Conservation (phyloP, 805 yeast genomes). For the Ogataea trehalophila region DNA sequence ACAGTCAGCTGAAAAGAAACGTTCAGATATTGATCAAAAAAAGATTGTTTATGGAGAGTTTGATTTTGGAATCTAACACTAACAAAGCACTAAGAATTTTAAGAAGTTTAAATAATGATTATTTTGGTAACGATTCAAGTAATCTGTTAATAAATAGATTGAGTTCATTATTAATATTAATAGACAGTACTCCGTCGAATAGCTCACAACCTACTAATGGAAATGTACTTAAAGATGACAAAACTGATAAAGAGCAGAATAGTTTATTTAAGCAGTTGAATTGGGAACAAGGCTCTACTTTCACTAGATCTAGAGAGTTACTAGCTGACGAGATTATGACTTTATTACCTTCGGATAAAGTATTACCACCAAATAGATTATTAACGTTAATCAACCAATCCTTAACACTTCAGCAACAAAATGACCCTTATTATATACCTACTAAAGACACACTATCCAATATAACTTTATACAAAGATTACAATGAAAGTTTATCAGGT, state of each 20-base stretch:
- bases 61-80: conserved; percentile 30
- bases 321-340: conserved; percentile 40
- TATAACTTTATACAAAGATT: conserved; percentile 14
- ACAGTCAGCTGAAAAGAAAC: conserved; percentile 9
- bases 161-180: conserved; percentile 19
- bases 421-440: conserved; percentile 19
- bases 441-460: conserved; percentile 15
- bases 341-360: conserved; percentile 42
- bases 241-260: neutral
- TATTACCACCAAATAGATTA: conserved; percentile 47
- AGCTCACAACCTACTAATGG: conserved; percentile 1
- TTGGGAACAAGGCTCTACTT: conserved; percentile 11
- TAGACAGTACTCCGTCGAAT: conserved; percentile 23
- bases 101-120: conserved; percentile 25
- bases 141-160: conserved; percentile 9
- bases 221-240: conserved; percentile 1
- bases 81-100: conserved; percentile 34
- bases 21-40: conserved; percentile 33
- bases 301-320: conserved; percentile 32
- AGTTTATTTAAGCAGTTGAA: conserved; percentile 12
- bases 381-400: conserved; percentile 50
- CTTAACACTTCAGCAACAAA: conserved; percentile 37
- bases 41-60: conserved; percentile 37
- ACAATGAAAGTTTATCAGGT: conserved; percentile 15
- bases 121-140: conserved; percentile 14